These are phyloP conservation scores for Colletotrichum lini DNA, from an alignment of 2,329 filamentous ascomycete genomes.

Conservation along the genomic window DNA sequence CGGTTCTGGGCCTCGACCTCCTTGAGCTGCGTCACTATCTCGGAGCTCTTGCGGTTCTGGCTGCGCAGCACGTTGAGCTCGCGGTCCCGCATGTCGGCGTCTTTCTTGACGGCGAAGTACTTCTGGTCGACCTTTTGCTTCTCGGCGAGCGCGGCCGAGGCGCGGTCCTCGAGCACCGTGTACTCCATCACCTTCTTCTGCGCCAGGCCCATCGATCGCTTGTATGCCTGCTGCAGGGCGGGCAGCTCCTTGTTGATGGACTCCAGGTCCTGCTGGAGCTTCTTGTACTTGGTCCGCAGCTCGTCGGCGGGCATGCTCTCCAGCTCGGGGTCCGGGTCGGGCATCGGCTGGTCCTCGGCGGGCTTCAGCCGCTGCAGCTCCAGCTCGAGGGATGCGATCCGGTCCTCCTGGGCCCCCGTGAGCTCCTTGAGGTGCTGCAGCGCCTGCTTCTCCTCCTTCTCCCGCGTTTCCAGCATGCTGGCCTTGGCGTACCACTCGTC, in stretches of 20 bases:
- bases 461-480: slow-evolving; percentile 81
- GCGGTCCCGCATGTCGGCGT: slow-evolving; percentile 86
- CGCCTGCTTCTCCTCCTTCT: slow-evolving; percentile 82
- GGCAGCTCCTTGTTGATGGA: slow-evolving; percentile 90
- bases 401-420: slow-evolving; percentile 81
- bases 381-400: slow-evolving; percentile 85
- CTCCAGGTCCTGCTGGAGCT: slow-evolving; percentile 83
- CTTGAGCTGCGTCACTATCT: slow-evolving; percentile 94
- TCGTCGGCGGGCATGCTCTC: slow-evolving; percentile 78
- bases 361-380: slow-evolving; percentile 81
- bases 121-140: slow-evolving; percentile 98
- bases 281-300: slow-evolving; percentile 79
- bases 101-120: slow-evolving; percentile 95
- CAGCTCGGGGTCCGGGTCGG: slow-evolving; percentile 62
- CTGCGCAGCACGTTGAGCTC: slow-evolving; percentile 85
- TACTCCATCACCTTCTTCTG: slow-evolving; percentile 90
- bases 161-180: slow-evolving; percentile 81
- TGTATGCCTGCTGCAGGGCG: slow-evolving; percentile 92
- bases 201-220: slow-evolving; percentile 86
- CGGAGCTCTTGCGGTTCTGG: slow-evolving; percentile 91
- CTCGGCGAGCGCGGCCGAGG: slow-evolving; percentile 82
- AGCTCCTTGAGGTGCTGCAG: slow-evolving; percentile 84
- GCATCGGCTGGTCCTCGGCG: slow-evolving; percentile 61
- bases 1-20: slow-evolving; percentile 86
- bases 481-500: slow-evolving; percentile 91